phyloP scores from a whole-genome alignment of 2,329 filamentous ascomycete genomes.

The Xylaria sp. region DNA sequence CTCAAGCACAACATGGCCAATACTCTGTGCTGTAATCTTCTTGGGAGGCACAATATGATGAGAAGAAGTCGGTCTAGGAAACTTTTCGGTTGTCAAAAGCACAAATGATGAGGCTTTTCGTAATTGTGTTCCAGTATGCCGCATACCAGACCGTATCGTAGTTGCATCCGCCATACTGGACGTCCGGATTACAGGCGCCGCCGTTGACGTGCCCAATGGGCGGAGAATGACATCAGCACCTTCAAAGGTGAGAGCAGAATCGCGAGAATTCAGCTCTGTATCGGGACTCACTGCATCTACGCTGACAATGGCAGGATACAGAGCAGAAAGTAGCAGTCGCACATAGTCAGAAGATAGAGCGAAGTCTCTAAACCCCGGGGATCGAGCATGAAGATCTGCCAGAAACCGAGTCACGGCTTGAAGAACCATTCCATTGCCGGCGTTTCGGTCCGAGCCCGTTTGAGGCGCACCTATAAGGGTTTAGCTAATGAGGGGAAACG shows the following conservation, averaged over 20 bases:
- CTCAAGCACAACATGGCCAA: constrained; percentile 75
- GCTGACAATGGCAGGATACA: constrained; percentile 89
- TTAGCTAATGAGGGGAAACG: not conserved
- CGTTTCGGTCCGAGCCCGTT: constrained; percentile 55
- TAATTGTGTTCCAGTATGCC: constrained; percentile 64
- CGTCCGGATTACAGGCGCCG: constrained; percentile 75
- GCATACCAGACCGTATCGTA: constrained; percentile 45
- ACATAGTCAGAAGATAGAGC: constrained; percentile 80
- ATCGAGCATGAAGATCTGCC: constrained; percentile 77
- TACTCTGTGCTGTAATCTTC: constrained; percentile 55
- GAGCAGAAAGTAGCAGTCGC: constrained; percentile 74
- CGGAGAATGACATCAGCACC: constrained; percentile 84
- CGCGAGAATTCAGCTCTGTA: constrained; percentile 83
- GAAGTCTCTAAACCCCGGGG: constrained; percentile 81
- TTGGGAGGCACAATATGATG: constrained; percentile 66
- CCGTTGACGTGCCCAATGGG: constrained; percentile 65
- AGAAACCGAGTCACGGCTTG: constrained; percentile 81
- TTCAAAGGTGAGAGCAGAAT: constrained; percentile 82
- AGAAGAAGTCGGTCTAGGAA: constrained; percentile 63
- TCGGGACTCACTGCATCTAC: constrained; percentile 83
- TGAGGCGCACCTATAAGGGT: constrained; percentile 44
- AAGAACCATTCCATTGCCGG: constrained; percentile 68
- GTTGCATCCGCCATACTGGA: constrained; percentile 60
- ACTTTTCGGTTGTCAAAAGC: constrained; percentile 75
- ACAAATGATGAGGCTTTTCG: constrained; percentile 90